phyloP scores from a whole-genome alignment of 2,329 filamentous ascomycete species.

The Exophiala spinifera region DNA sequence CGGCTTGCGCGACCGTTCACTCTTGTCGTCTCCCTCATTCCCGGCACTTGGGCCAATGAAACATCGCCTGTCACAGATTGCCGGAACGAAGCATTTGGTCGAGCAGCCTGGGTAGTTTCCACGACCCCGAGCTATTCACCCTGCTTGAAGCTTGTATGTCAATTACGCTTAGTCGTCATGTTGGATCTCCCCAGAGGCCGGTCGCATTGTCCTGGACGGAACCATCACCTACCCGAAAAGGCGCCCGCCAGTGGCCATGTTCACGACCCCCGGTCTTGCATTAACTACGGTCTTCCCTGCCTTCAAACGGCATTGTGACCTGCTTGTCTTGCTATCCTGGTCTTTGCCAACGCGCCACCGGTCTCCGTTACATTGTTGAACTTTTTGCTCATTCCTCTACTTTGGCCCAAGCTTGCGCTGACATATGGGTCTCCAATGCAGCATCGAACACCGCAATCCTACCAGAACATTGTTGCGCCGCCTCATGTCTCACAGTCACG shows the following conservation, averaged over 20 bases:
- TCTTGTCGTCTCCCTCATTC: neutral
- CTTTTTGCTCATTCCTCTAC: neutral
- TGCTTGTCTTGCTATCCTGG: conserved; percentile 14
- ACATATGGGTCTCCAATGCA: conserved; percentile 27
- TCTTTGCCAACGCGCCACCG: conserved; percentile 3
- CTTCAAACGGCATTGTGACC: conserved; percentile 10
- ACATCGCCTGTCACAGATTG: conserved; percentile 1
- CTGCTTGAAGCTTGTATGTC: neutral
- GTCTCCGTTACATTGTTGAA: neutral
- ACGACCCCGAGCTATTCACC: conserved; percentile 3
- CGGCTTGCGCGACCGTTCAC: conserved; percentile 4
- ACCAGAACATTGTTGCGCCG: conserved; percentile 25
- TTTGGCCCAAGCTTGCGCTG: conserved; percentile 10
- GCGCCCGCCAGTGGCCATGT: conserved; percentile 9
- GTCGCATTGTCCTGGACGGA: neutral
- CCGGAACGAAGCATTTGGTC: neutral
- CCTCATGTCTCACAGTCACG: conserved; percentile 33
- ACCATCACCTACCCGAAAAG: conserved; percentile 13
- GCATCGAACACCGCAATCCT: conserved; percentile 28
- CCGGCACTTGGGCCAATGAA: conserved; percentile 7
- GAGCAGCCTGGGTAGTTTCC: neutral
- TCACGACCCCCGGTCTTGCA: conserved; percentile 7
- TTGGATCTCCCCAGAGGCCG: conserved; percentile 1
- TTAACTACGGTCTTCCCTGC: conserved; percentile 9
- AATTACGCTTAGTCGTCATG: conserved; percentile 3